Evolutionary conservation across 2,329 filamentous ascomycete species (phyloP).

Genomic region (Ophiostoma australiae): DNA sequence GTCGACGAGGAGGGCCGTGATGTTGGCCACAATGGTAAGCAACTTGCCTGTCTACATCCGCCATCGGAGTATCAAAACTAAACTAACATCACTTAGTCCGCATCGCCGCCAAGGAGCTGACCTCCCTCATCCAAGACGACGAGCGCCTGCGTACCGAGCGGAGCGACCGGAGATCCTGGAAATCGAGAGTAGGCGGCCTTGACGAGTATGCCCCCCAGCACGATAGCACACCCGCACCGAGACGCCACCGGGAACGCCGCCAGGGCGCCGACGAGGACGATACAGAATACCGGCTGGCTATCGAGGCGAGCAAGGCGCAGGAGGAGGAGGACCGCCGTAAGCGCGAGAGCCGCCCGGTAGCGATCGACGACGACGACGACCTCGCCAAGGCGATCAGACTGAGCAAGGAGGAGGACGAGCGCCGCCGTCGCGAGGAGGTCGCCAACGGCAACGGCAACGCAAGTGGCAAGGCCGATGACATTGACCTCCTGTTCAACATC

Average conservation of each 20-base stretch:
- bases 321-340: conserved; percentile 83
- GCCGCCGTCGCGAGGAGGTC: conserved; percentile 66
- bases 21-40: conserved; percentile 85
- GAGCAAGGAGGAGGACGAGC: conserved; percentile 90
- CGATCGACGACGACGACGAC: conserved; percentile 76
- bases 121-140: conserved; percentile 85
- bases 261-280: conserved; percentile 71
- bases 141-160: conserved; percentile 86
- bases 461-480: conserved; percentile 18
- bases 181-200: conserved; percentile 88
- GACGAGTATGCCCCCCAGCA: conserved; percentile 64
- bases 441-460: conserved; percentile 29
- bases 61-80: background rate
- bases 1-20: conserved; percentile 92
- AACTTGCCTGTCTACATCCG: too few species aligned
- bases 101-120: conserved; percentile 92
- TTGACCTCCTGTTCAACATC: conserved; percentile 71
- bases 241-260: conserved; percentile 45
- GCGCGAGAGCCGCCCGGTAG: conserved; percentile 57
- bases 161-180: conserved; percentile 90
- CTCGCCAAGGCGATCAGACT: conserved; percentile 91
- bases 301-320: conserved; percentile 92
- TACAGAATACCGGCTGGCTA: conserved; percentile 79
- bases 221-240: conserved; percentile 32
- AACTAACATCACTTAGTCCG: conserved; percentile 59